These are phyloP conservation scores for Backusella sp. DNA, from an alignment of 192 early-diverging fungal species.

Conservation along the genomic window DNA sequence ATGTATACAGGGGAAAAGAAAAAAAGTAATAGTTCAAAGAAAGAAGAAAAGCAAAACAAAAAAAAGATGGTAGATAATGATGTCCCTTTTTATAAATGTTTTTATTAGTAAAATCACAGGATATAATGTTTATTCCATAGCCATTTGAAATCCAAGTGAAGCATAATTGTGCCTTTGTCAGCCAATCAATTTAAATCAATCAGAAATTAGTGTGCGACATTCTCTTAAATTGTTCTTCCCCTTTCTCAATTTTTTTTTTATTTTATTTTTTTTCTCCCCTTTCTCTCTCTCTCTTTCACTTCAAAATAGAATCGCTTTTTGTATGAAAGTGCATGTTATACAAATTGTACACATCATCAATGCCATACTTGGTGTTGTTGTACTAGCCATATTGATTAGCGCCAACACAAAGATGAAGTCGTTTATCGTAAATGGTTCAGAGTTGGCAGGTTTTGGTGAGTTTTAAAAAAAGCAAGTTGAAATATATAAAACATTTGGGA, in stretches of 20 bases:
- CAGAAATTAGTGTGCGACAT: background rate
- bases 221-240: conserved; percentile 1
- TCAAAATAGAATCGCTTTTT: background rate
- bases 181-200: conserved; percentile 3
- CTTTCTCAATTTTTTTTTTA: background rate
- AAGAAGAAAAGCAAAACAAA: background rate
- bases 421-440: conserved; percentile 9
- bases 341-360: conserved; percentile 15
- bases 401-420: conserved; percentile 4
- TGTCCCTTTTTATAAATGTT: background rate
- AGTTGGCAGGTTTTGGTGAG: conserved; percentile 24
- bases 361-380: conserved; percentile 3
- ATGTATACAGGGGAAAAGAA: background rate
- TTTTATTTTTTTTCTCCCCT: background rate
- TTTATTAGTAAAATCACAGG: background rate
- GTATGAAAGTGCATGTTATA: conserved; percentile 15
- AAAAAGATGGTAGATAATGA: background rate
- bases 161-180: background rate
- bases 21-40: background rate
- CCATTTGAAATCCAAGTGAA: conserved; percentile 3
- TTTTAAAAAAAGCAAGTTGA: background rate
- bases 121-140: background rate
- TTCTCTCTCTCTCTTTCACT: background rate
- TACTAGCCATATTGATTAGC: background rate
- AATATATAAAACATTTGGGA: background rate